Conservation (phyloP, 305 asterid genomes). For the Fraxinus xanthoxyloides region DNA sequence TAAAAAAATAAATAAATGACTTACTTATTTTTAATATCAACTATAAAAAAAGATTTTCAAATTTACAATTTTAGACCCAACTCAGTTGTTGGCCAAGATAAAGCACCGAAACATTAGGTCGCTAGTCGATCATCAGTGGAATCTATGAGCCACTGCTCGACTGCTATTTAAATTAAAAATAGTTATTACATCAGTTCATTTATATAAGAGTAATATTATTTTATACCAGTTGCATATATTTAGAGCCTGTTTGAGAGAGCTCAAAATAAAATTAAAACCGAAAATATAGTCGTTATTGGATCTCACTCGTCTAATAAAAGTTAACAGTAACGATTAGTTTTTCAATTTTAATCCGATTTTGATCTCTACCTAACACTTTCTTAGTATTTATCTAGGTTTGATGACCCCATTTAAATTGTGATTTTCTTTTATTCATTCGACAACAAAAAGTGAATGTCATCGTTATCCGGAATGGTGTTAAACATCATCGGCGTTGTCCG, state of each 20-base stretch:
- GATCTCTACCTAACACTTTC: too few species aligned
- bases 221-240: not conserved
- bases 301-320: too few species aligned
- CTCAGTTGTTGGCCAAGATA: not conserved
- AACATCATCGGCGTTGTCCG: not conserved
- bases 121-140: not conserved
- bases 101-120: not conserved
- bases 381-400: not conserved
- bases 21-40: not conserved
- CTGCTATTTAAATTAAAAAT: not conserved
- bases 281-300: too few species aligned
- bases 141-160: not conserved
- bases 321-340: too few species aligned
- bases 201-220: not conserved
- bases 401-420: not conserved
- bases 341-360: too few species aligned
- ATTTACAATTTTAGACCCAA: not conserved
- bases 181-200: not conserved
- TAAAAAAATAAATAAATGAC: too few species aligned
- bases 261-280: too few species aligned
- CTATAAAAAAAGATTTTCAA: not conserved
- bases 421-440: not conserved
- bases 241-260: too few species aligned
- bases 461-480: too few species aligned
- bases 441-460: not conserved